phyloP scores from a whole-genome alignment of 371 early-diverging fungal species.

The Paramicrosporidium saccamoebae region DNA sequence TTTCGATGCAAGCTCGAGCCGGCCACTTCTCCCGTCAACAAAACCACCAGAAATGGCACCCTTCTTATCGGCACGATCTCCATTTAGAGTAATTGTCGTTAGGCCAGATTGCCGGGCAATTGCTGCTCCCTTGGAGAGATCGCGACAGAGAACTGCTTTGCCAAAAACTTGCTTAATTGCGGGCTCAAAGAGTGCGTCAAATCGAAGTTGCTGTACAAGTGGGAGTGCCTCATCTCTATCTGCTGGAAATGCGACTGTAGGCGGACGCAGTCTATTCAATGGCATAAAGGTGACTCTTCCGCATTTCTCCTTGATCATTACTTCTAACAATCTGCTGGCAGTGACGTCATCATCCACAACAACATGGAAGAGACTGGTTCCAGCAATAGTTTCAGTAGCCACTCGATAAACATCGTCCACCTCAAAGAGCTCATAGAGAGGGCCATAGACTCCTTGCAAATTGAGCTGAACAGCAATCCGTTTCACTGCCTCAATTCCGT shows the following conservation, averaged over 20 bases:
- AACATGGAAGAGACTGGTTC: conserved; percentile 66
- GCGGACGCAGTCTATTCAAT: conserved; percentile 37
- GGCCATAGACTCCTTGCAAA: conserved; percentile 50
- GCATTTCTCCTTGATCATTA: conserved; percentile 23
- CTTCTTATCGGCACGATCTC: conserved; percentile 68
- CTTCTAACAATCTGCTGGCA: conserved; percentile 36
- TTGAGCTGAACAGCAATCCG: conserved; percentile 19
- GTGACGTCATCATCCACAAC: conserved; percentile 83
- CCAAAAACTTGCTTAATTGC: conserved; percentile 75
- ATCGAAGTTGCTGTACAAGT: conserved; percentile 31
- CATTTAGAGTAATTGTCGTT: conserved; percentile 61
- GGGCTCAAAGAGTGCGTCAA: conserved; percentile 16
- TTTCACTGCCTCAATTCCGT: conserved; percentile 29
- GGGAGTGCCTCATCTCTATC: conserved; percentile 49
- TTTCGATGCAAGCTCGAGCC: conserved; percentile 26
- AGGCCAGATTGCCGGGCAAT: conserved; percentile 35
- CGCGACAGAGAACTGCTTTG: conserved; percentile 45
- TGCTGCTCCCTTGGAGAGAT: conserved; percentile 40
- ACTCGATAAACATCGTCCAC: conserved; percentile 40
- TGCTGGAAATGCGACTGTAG: conserved; percentile 19
- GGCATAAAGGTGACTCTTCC: conserved; percentile 93
- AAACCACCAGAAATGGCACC: conserved; percentile 83
- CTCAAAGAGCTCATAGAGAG: conserved; percentile 62
- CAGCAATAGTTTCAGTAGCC: conserved; percentile 71
- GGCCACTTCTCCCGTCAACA: conserved; percentile 27